Conservation (phyloP, 352 stramenopile species). For the Phytophthora meadii region DNA sequence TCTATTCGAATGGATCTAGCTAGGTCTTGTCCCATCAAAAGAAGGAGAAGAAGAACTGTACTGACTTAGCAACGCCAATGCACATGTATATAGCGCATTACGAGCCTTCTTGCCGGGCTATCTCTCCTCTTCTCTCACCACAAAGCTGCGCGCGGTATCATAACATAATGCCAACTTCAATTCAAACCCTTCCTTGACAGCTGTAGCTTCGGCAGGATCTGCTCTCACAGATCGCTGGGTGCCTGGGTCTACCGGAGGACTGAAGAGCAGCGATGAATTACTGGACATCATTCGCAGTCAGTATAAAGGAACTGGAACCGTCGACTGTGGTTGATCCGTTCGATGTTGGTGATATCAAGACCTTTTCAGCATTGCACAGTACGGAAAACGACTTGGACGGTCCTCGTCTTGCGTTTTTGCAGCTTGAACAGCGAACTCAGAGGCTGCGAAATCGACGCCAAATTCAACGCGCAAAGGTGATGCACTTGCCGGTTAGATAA, state of each 20-base stretch:
- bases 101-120: too few species aligned
- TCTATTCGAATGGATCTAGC: too few species aligned
- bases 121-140: too few species aligned
- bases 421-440: too few species aligned
- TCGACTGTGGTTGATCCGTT: conserved; percentile 70
- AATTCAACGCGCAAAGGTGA: conserved; percentile 59
- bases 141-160: too few species aligned
- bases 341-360: conserved; percentile 57
- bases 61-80: too few species aligned
- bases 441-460: conserved; percentile 68
- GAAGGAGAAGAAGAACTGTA: neutral
- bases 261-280: conserved; percentile 73
- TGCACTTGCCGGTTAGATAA: conserved; percentile 40
- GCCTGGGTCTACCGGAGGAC: conserved; percentile 40
- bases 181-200: too few species aligned
- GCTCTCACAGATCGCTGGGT: conserved; percentile 62
- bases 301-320: conserved; percentile 60
- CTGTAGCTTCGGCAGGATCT: too few species aligned
- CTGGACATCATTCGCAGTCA: conserved; percentile 60
- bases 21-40: too few species aligned
- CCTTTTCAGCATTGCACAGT: conserved; percentile 52
- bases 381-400: conserved; percentile 48
- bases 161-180: too few species aligned
- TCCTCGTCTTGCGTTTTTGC: too few species aligned
- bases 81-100: too few species aligned